A percentile compares a stretch with the other conserved stretches of the same genome.
phyloP scores from a whole-genome alignment of 352 stramenopile genomes.

The Albugo candida region DNA sequence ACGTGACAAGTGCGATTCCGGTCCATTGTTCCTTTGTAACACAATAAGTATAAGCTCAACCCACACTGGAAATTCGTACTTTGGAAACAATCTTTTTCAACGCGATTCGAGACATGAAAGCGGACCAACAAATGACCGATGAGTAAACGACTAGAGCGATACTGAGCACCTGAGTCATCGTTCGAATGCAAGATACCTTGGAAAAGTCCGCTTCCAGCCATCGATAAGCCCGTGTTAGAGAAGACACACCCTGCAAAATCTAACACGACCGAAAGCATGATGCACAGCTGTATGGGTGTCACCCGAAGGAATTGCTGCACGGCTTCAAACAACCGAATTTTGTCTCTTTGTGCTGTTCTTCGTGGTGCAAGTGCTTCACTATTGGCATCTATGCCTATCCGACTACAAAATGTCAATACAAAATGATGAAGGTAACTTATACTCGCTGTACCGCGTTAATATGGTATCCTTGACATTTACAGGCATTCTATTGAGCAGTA shows the following conservation, averaged over 20 bases:
- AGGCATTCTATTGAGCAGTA: too few relatives aligned
- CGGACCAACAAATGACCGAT: constrained; percentile 75
- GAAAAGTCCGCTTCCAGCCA: constrained; percentile 64
- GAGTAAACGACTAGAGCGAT: constrained; percentile 37
- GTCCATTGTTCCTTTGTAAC: constrained; percentile 41
- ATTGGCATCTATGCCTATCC: too few relatives aligned
- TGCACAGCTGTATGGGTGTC: constrained; percentile 37
- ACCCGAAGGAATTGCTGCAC: constrained; percentile 5
- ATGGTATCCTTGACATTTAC: too few relatives aligned
- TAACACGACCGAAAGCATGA: constrained; percentile 45
- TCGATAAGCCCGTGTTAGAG: constrained; percentile 60
- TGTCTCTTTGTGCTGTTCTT: too few relatives aligned
- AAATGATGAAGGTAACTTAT: too few relatives aligned
- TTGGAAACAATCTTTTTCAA: constrained; percentile 49
- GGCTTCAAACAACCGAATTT: too few relatives aligned
- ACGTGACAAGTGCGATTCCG: constrained; percentile 65
- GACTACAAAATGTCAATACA: too few relatives aligned
- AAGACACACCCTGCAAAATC: constrained; percentile 75
- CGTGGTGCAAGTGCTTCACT: too few relatives aligned
- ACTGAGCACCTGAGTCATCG: not conserved
- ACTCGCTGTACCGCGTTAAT: too few relatives aligned
- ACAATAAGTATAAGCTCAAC: not conserved
- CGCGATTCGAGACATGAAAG: constrained; percentile 52
- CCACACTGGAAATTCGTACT: not conserved
- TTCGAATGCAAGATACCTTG: constrained; percentile 13